Conservation (phyloP, 495 filamentous ascomycete species). For the Hypomontagnella monticulosa region DNA sequence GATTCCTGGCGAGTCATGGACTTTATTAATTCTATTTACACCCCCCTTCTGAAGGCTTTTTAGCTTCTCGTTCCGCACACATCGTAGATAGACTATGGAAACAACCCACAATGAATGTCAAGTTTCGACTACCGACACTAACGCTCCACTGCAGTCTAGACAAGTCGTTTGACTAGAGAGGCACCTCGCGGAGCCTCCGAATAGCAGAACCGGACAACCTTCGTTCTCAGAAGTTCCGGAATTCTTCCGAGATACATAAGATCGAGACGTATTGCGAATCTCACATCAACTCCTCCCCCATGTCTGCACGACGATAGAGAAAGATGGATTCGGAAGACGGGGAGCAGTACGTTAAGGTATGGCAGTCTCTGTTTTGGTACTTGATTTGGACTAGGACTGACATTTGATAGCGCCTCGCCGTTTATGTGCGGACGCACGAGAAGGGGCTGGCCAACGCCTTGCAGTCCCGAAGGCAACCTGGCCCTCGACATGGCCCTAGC, state of each 20-base stretch:
- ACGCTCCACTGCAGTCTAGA: conserved; percentile 25
- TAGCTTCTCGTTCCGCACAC: conserved; percentile 19
- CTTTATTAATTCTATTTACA: conserved; percentile 6
- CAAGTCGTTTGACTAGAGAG: conserved; percentile 23
- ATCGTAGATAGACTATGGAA: conserved; percentile 23
- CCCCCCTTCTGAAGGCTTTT: conserved; percentile 22
- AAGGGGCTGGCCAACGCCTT: conserved; percentile 96
- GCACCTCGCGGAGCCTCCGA: conserved; percentile 9
- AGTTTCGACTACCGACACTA: conserved; percentile 37
- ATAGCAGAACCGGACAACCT: conserved; percentile 11
- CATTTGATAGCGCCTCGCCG: conserved; percentile 80
- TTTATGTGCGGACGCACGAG: conserved; percentile 96
- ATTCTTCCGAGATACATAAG: conserved; percentile 24
- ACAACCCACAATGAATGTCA: conserved; percentile 10
- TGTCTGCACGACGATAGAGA: conserved; percentile 52
- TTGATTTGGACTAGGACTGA: conserved; percentile 3
- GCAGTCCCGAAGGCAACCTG: conserved; percentile 76
- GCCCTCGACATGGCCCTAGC: conserved; percentile 69
- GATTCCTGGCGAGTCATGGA: conserved; percentile 28
- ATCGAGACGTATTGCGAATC: conserved; percentile 19
- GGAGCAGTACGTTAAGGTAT: conserved; percentile 86
- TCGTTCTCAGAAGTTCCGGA: conserved; percentile 11
- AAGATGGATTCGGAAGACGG: conserved; percentile 88
- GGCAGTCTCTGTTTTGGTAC: conserved; percentile 10
- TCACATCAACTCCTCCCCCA: conserved; percentile 39